Evolutionary conservation across 2,329 filamentous ascomycete species (phyloP), one percentile per base, ranked within the genome.

Genomic region (Arthrinium puccinioides): DNA sequence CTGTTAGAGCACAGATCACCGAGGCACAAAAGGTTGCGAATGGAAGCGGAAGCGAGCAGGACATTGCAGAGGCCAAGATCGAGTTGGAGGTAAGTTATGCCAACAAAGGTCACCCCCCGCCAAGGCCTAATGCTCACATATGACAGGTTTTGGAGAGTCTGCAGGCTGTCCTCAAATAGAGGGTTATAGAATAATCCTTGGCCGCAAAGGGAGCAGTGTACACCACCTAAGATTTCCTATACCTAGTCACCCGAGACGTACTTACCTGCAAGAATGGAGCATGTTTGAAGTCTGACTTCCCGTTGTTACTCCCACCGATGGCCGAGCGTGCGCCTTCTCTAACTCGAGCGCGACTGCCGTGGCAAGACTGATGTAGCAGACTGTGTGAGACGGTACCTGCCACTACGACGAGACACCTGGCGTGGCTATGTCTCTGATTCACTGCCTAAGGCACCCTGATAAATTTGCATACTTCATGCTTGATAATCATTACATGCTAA

Each of bases 1-100:
- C 86, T 50, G 86, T 98, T 64, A 79, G 78, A 60, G 79, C 83
- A 60, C 90, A 96, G 74, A 87, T 97, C 56, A 69, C 86, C 44
- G 92, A 98, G 74, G 88, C 89, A 50, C 87, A 95, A 71, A 97
- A 96, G 82, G 82, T 97, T 60, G 88, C 83, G 55, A 80, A 70
- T 63, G 92, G 92, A 59, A 80, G 74, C 60, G 92, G 90, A 59
- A 96, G 87, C 66, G 92, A 96, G 79, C 83, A 88, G 70, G 92
- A 97, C 60, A 86, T 97, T 68, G 90, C 90, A 49, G 92, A 98
- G 80, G 92, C 92, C 52, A 97, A 96, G 80, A 90, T 98, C 63
- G 90, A 97, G 77, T 71, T 98, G 53, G 92, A 98, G 87, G 90
- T 95, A 68, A 61, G 62, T 14, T 38, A 28, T 21, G 9, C n/a